phyloP scores from a whole-genome alignment of 345 rosid genomes.

The Pugionium cornutum region DNA sequence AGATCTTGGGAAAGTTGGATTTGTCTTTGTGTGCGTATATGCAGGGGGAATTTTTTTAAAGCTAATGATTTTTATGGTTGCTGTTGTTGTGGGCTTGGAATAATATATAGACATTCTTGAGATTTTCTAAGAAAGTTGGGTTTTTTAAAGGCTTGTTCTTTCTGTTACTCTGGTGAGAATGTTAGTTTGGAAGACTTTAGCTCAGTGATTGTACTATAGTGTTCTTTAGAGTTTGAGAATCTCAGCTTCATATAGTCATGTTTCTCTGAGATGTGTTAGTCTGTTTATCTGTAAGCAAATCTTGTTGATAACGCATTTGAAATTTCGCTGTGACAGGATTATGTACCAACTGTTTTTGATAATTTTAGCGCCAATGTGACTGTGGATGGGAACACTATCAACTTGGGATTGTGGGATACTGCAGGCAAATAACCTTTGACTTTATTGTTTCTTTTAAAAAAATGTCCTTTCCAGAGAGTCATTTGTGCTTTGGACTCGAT shows the following conservation, averaged over 20 bases:
- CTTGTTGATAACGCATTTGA: too few species aligned
- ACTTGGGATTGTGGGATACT: constrained; percentile 84
- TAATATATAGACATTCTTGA: not conserved
- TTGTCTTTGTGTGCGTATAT: too few species aligned
- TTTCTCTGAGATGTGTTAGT: not conserved
- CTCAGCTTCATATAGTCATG: not conserved
- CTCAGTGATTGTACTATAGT: constrained; percentile 3
- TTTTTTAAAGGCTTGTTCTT: constrained; percentile 19
- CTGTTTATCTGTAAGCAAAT: too few species aligned
- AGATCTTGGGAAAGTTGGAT: too few species aligned
- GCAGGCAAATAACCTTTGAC: constrained; percentile 54
- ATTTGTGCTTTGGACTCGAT: not conserved
- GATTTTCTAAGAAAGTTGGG: not conserved
- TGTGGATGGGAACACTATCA: constrained; percentile 82
- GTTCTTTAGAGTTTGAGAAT: not conserved
- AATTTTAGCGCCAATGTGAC: constrained; percentile 85
- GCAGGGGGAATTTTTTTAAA: too few species aligned
- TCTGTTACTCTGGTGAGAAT: not conserved
- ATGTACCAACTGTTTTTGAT: constrained; percentile 86
- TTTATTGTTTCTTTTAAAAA: not conserved
- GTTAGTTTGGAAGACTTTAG: not conserved
- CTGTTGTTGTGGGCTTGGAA: not conserved
- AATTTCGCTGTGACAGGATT: constrained; percentile 53
- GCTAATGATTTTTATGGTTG: too few species aligned
- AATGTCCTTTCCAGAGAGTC: not conserved